Conservation (phyloP, 441 rosid species). For the Brassica hybrid region DNA sequence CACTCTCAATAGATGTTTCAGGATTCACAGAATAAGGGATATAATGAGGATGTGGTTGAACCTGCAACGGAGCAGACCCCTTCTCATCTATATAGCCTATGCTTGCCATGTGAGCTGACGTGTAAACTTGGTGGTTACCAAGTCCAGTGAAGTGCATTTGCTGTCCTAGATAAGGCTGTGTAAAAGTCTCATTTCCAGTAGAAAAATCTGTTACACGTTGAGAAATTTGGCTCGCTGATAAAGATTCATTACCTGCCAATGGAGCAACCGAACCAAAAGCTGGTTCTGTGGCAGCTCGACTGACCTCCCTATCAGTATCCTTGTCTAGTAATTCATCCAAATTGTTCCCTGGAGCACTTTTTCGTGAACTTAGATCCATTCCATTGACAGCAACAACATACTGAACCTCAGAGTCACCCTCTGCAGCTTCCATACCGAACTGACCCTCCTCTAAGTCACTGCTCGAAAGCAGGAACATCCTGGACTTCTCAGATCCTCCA, state of each 20-base stretch:
- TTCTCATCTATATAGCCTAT: slow-evolving; percentile 51
- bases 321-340: slow-evolving; percentile 55
- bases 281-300: slow-evolving; percentile 49
- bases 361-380: slow-evolving; percentile 63
- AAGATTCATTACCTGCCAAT: slow-evolving; percentile 47
- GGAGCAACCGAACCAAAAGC: slow-evolving; percentile 49
- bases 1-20: slow-evolving; percentile 49
- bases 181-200: slow-evolving; percentile 49
- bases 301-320: slow-evolving; percentile 49
- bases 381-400: slow-evolving; percentile 90
- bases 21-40: slow-evolving; percentile 53
- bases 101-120: slow-evolving; percentile 48
- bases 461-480: slow-evolving; percentile 77
- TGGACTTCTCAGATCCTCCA: slow-evolving; percentile 68
- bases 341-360: slow-evolving; percentile 57
- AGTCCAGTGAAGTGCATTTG: slow-evolving; percentile 47
- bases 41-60: slow-evolving; percentile 52
- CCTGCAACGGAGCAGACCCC: slow-evolving; percentile 48
- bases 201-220: slow-evolving; percentile 47
- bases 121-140: slow-evolving; percentile 50
- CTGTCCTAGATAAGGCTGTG: slow-evolving; percentile 53
- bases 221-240: slow-evolving; percentile 51
- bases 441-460: slow-evolving; percentile 76
- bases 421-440: slow-evolving; percentile 54
- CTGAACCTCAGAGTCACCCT: slow-evolving; percentile 78